phyloP scores from a whole-genome alignment of 371 early-diverging fungal species.

The Caulochytrium protostelioides region DNA sequence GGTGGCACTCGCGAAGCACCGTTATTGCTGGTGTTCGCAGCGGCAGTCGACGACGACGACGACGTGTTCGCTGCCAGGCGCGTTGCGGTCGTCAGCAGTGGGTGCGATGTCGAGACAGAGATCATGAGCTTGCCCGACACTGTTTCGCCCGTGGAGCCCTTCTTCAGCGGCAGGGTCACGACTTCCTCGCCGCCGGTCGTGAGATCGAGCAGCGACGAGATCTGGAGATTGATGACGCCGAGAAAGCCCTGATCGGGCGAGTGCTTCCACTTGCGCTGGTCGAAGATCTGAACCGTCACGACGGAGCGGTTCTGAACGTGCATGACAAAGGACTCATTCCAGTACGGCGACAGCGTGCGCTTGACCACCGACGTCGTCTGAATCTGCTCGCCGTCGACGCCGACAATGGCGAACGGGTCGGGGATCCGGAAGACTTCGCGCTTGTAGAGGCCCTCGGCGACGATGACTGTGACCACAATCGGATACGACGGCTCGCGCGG shows the following conservation, averaged over 20 bases:
- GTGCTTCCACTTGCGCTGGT: slow-evolving; percentile 85
- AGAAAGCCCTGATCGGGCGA: slow-evolving; percentile 72
- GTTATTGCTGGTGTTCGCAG: slow-evolving; percentile 1
- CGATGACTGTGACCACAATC: slow-evolving; percentile 43
- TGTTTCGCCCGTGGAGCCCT: slow-evolving; percentile 49
- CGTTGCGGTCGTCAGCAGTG: slow-evolving; percentile 13
- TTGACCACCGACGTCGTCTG: slow-evolving; percentile 53
- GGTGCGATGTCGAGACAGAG: slow-evolving; percentile 31
- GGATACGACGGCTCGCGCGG: no score
- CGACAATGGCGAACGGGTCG: slow-evolving; percentile 55
- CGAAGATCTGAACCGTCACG: slow-evolving; percentile 82
- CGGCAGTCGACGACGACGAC: slow-evolving; percentile 14
- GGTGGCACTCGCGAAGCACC: slow-evolving; percentile 1
- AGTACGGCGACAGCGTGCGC: slow-evolving; percentile 55
- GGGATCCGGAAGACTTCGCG: slow-evolving; percentile 76
- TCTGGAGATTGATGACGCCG: slow-evolving; percentile 70
- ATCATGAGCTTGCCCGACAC: slow-evolving; percentile 68
- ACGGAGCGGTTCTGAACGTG: slow-evolving; percentile 45
- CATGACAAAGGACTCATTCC: slow-evolving; percentile 43
- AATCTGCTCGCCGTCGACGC: slow-evolving; percentile 59
- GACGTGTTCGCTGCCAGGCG: slow-evolving; percentile 17
- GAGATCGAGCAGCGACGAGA: slow-evolving; percentile 52
- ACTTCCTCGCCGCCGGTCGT: slow-evolving; percentile 24
- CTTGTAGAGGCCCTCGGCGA: slow-evolving; percentile 74
- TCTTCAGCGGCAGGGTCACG: slow-evolving; percentile 63